A percentile compares a stretch with the other conserved stretches of the same genome.
Evolutionary conservation across 805 yeast species (phyloP).

Genomic region (Candida boleticola): DNA sequence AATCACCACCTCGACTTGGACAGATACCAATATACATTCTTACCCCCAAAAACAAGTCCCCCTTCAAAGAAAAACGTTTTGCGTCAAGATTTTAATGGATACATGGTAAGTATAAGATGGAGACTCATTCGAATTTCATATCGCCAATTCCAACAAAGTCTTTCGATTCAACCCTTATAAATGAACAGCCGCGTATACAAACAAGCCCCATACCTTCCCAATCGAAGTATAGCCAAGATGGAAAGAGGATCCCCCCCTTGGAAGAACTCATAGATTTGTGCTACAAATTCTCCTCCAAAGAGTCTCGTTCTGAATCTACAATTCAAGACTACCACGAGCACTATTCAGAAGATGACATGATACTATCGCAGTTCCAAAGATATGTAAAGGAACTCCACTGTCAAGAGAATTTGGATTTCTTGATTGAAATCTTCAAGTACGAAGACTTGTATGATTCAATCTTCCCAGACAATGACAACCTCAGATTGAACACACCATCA

Average conservation of each 20-base stretch:
- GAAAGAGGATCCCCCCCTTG: constrained; percentile 12
- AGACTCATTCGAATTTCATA: not conserved
- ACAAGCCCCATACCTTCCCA: not conserved
- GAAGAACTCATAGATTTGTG: constrained; percentile 34
- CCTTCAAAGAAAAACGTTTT: too few species aligned
- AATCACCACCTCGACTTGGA: too few species aligned
- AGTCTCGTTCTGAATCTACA: not conserved
- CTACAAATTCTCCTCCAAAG: constrained; percentile 20
- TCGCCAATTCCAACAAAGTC: constrained; percentile 3
- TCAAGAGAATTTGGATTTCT: constrained; percentile 44
- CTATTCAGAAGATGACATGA: constrained; percentile 12
- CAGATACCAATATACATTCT: too few species aligned
- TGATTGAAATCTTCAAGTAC: constrained; percentile 45
- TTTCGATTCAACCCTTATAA: constrained; percentile 1
- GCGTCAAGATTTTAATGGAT: too few species aligned
- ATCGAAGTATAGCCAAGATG: not conserved
- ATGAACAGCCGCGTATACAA: not conserved
- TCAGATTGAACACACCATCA: constrained; percentile 6
- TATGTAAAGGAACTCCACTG: constrained; percentile 41
- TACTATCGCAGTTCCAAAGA: constrained; percentile 27
- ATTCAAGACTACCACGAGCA: constrained; percentile 8
- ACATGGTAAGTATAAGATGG: too few species aligned
- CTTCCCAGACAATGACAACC: constrained; percentile 4
- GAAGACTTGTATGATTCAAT: constrained; percentile 39
- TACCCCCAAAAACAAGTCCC: too few species aligned